Evolutionary conservation across 2,329 filamentous ascomycete species (phyloP), one percentile per base, ranked within the genome.

Genomic region (Gyromitra esculenta): DNA sequence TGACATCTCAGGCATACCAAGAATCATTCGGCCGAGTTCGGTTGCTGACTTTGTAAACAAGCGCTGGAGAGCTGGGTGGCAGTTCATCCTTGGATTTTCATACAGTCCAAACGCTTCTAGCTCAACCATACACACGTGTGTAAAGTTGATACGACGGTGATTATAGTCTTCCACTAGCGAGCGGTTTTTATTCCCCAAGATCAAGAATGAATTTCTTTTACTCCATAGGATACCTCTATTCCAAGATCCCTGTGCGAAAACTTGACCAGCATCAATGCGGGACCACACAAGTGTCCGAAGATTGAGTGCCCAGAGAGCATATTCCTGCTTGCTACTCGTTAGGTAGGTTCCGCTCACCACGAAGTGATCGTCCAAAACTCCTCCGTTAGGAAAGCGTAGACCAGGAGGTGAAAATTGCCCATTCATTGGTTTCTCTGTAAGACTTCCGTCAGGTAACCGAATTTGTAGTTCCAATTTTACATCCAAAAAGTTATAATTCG

Each of bases 81-180:
- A 79, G 52, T 79, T 79, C 82, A 91, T 92, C 79, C 94, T 89
- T 9, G 96, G 94, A 82, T 98, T 99, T 82, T 98, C 95, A 83
- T 97, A 98, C 56, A 99, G 90, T 0, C 96, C 96, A 85, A 98
- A 99, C 0, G 96, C 94, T 82, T 99, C 96, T 9, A 99, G 87
- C 83, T 99, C 96, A 7, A 99, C 95, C 87, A 98, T 92, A 83
- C 96, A 98, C 37, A 98, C 90, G 82, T 99, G 96, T 8, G 92
- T 92, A 83, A 98, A 99, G 84, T 99, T 99, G 84, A 99, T 96
- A 35, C 96, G 91, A 9, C 96, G 91, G 82, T 98, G 96, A 82
- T 98, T 98, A 84, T 99, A 99, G 83, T 99, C 96, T 80, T 99
- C 95, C 0, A 98, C 95, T 41, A 99, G 87, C 80, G 92, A 97